Conservation (phyloP, 2,329 filamentous ascomycete genomes). For the Diplodia seriata region DNA sequence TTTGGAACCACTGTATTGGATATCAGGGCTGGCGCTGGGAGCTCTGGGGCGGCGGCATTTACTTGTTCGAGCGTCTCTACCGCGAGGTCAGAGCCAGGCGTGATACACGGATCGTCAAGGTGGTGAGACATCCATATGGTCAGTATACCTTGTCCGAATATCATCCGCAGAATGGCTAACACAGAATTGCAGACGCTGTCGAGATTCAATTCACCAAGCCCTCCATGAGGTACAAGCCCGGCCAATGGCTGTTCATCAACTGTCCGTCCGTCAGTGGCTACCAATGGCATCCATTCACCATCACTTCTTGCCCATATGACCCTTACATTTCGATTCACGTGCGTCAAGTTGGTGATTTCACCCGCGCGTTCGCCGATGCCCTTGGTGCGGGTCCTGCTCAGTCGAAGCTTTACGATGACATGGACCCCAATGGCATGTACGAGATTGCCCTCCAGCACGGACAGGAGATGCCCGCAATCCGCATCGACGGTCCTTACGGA, state of each 20-base stretch:
- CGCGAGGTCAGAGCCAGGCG: constrained; percentile 86
- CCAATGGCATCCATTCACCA: constrained; percentile 98
- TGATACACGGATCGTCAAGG: constrained; percentile 87
- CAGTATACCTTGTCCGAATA: constrained; percentile 44
- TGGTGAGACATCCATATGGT: constrained; percentile 95
- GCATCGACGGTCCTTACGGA: constrained; percentile 94
- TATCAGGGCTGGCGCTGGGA: constrained; percentile 99
- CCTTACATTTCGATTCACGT: constrained; percentile 94
- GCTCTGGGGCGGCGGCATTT: constrained; percentile 82
- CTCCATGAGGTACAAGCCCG: constrained; percentile 96
- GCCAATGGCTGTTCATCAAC: constrained; percentile 97
- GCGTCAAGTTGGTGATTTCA: constrained; percentile 96
- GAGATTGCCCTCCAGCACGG: constrained; percentile 94
- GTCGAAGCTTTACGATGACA: constrained; percentile 84
- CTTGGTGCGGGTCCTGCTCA: constrained; percentile 91
- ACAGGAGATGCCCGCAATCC: constrained; percentile 86
- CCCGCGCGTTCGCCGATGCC: constrained; percentile 88
- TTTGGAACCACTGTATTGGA: constrained; percentile 93
- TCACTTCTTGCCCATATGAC: constrained; percentile 96
- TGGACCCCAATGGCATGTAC: constrained; percentile 96
- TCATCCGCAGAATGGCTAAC: constrained; percentile 20
- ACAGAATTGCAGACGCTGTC: constrained; percentile 71
- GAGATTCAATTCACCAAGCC: constrained; percentile 98
- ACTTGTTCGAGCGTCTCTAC: constrained; percentile 86
- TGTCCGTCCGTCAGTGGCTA: constrained; percentile 85